phyloP scores from a whole-genome alignment of 2,329 filamentous ascomycete species.

The Talaromyces sp. region DNA sequence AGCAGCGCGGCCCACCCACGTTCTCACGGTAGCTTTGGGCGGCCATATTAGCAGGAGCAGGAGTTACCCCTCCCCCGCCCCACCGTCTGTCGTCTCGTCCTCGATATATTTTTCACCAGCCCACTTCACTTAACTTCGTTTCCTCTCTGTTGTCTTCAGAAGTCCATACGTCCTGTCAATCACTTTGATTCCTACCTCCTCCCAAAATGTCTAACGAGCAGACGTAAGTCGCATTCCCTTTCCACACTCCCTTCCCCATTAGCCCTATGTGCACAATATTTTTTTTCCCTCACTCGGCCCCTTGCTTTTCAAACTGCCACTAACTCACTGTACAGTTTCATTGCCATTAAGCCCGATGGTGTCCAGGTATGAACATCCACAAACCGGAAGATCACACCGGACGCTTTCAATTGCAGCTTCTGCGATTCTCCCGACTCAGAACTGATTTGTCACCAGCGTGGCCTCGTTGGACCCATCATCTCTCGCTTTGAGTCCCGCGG shows the following conservation, averaged over 20 bases:
- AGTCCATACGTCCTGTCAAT: constrained; percentile 11
- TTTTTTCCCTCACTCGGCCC: constrained; percentile 14
- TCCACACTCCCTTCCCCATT: constrained; percentile 1
- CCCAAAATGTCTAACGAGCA: constrained; percentile 71
- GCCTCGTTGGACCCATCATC: constrained; percentile 97
- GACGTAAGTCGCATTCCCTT: constrained; percentile 55
- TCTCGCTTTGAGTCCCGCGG: constrained; percentile 95
- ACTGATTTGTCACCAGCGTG: constrained; percentile 59
- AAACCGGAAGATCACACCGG: background rate
- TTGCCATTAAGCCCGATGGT: constrained; percentile 99
- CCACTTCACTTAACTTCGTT: background rate
- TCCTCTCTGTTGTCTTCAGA: background rate
- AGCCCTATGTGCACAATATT: constrained; percentile 2
- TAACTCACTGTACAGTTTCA: constrained; percentile 66
- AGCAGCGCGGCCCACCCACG: background rate
- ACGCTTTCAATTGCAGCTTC: background rate
- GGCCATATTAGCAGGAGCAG: background rate
- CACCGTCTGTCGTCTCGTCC: constrained; percentile 7
- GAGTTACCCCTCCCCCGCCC: constrained; percentile 9
- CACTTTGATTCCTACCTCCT: constrained; percentile 11
- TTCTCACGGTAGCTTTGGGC: background rate
- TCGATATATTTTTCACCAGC: constrained; percentile 8
- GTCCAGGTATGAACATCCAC: constrained; percentile 68
- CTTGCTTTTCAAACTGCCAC: constrained; percentile 17
- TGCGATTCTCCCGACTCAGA: constrained; percentile 11